Evolutionary conservation across 2,329 filamentous ascomycete species (phyloP).

Genomic region (Pseudogymnoascus sp.): DNA sequence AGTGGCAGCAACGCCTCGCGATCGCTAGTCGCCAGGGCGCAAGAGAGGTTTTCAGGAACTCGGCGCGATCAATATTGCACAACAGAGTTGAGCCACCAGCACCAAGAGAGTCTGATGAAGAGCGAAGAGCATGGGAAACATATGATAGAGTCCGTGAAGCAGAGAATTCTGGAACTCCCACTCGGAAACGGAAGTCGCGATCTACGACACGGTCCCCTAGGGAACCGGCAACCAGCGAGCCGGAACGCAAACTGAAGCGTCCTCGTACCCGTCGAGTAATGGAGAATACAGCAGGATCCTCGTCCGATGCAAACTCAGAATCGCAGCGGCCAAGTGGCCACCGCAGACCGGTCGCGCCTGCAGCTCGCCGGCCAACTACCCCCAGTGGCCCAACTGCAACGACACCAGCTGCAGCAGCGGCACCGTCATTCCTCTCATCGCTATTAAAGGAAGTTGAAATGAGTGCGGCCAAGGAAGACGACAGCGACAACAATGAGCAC

Average conservation of each 20-base stretch:
- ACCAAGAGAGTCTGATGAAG: slow-evolving; percentile 67
- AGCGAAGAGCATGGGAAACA: slow-evolving; percentile 79
- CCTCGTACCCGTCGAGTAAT: slow-evolving; percentile 67
- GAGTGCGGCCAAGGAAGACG: slow-evolving; percentile 50
- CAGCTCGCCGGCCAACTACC: slow-evolving; percentile 15
- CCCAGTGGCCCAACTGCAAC: slow-evolving; percentile 10
- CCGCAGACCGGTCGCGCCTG: slow-evolving; percentile 14
- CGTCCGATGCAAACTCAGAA: slow-evolving; percentile 32
- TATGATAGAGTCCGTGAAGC: slow-evolving; percentile 76
- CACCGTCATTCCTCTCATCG: slow-evolving; percentile 76
- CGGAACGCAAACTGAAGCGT: slow-evolving; percentile 77
- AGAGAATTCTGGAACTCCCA: slow-evolving; percentile 42
- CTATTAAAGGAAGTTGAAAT: slow-evolving; percentile 81
- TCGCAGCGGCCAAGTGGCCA: slow-evolving; percentile 23
- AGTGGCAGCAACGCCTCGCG: slow-evolving; percentile 76
- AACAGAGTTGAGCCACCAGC: slow-evolving; percentile 38
- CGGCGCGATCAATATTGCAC: slow-evolving; percentile 54
- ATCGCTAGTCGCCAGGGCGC: slow-evolving; percentile 76
- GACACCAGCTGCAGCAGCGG: slow-evolving; percentile 31
- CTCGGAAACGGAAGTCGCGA: slow-evolving; percentile 64
- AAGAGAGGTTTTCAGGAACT: slow-evolving; percentile 60
- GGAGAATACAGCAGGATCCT: slow-evolving; percentile 38
- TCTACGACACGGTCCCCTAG: slow-evolving; percentile 65
- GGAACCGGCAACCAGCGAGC: slow-evolving; percentile 56
- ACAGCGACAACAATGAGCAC: slow-evolving; percentile 28